Evolutionary conservation across 306 rosid species (phyloP).

Genomic region (Vicia faba): DNA sequence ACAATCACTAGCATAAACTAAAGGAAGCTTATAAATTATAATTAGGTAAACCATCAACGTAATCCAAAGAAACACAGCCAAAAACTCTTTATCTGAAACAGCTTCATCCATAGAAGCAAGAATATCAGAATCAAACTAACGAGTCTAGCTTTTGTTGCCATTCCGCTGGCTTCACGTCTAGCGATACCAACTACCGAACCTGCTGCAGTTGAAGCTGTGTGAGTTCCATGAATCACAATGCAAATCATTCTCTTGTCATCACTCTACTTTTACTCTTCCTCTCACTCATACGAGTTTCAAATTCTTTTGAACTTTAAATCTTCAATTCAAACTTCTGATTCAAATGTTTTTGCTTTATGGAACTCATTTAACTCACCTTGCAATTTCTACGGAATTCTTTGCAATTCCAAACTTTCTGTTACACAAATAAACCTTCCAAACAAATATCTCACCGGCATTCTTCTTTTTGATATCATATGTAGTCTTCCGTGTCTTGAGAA

Average conservation of each 20-base stretch:
- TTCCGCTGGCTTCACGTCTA: conserved; percentile 75
- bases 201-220: conserved; percentile 79
- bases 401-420: conserved; percentile 56
- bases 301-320: conserved; percentile 51
- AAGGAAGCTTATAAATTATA: conserved; percentile 52
- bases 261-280: too few species aligned
- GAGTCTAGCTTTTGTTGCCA: conserved; percentile 61
- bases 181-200: conserved; percentile 64
- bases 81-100: conserved; percentile 56
- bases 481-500: conserved; percentile 52
- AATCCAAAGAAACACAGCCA: conserved; percentile 66
- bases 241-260: too few species aligned
- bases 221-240: conserved; percentile 58
- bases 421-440: conserved; percentile 58
- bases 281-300: conserved; percentile 48
- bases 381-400: conserved; percentile 58
- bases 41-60: conserved; percentile 53
- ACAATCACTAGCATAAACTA: conserved; percentile 63
- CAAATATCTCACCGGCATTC: conserved; percentile 49
- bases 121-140: conserved; percentile 74
- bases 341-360: conserved; percentile 60
- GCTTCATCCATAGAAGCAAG: conserved; percentile 96
- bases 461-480: conserved; percentile 66
- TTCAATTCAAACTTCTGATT: conserved; percentile 45
- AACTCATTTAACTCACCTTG: conserved; percentile 35